Conservation (phyloP, 768 basidiomycete genomes). For the Piloderma croceum region DNA sequence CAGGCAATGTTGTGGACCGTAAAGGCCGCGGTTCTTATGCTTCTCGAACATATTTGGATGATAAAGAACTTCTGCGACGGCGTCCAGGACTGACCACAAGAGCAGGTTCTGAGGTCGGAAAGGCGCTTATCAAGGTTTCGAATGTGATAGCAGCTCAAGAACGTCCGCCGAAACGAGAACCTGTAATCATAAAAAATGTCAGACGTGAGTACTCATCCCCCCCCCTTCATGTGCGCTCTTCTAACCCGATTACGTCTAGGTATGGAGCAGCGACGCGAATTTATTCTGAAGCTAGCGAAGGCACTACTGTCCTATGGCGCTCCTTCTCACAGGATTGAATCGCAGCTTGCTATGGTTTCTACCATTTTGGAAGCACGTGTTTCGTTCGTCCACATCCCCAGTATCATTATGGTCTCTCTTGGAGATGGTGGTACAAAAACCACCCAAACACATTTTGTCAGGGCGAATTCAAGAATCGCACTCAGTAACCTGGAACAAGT, state of each 20-base stretch:
- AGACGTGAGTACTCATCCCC: constrained; percentile 32
- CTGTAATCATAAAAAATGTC: constrained; percentile 38
- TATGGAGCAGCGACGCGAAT: constrained; percentile 54
- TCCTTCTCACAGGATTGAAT: constrained; percentile 90
- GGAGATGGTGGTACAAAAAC: constrained; percentile 67
- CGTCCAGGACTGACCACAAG: not conserved
- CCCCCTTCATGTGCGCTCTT: not conserved
- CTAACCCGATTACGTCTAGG: not conserved
- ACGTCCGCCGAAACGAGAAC: constrained; percentile 28
- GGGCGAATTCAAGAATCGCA: constrained; percentile 73
- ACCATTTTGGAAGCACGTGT: constrained; percentile 72
- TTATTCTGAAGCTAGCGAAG: constrained; percentile 81
- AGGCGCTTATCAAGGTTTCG: not conserved
- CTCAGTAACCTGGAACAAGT: constrained; percentile 78
- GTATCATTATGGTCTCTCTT: constrained; percentile 76
- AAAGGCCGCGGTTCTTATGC: not conserved
- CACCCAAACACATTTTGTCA: constrained; percentile 81
- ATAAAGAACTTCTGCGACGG: not conserved
- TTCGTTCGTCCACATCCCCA: constrained; percentile 80
- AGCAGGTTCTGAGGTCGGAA: not conserved
- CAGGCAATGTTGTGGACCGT: not conserved
- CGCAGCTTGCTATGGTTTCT: constrained; percentile 78
- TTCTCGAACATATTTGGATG: not conserved
- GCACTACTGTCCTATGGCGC: constrained; percentile 89
- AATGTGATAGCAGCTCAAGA: not conserved